Percentiles rank a stretch among this genome's conserved stretches.
Conservation (phyloP, 1,284 basidiomycete species). For the Microbotryomycetes sp. region DNA sequence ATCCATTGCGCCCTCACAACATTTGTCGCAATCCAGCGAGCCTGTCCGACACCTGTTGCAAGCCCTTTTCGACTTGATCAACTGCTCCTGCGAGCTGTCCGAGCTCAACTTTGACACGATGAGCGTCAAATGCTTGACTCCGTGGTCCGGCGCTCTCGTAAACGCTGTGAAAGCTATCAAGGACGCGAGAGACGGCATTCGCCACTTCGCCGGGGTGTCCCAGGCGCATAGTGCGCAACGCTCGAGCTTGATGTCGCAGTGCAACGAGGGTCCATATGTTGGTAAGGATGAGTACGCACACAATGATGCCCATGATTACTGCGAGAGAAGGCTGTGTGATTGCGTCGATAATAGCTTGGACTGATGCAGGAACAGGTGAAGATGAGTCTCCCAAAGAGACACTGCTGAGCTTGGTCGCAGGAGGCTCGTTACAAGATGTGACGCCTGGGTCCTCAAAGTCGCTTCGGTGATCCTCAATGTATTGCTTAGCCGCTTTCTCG, state of each 20-base stretch:
- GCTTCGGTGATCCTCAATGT: conserved; percentile 75
- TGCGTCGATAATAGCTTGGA: background rate
- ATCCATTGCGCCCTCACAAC: too few species aligned
- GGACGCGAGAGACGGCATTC: conserved; percentile 17
- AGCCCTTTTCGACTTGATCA: too few species aligned
- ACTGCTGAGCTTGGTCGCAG: too few species aligned
- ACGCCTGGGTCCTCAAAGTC: conserved; percentile 50
- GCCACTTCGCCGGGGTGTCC: conserved; percentile 20
- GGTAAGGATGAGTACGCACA: conserved; percentile 14
- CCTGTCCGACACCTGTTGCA: too few species aligned
- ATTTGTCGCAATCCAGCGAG: too few species aligned
- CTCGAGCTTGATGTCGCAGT: conserved; percentile 10
- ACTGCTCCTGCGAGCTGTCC: too few species aligned
- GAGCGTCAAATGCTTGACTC: too few species aligned
- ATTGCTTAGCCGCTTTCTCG: conserved; percentile 70
- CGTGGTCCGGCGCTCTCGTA: too few species aligned
- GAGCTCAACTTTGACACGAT: too few species aligned
- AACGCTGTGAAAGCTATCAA: conserved; percentile 13
- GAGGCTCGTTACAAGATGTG: too few species aligned
- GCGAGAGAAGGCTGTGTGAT: background rate
- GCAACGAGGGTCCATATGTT: conserved; percentile 21
- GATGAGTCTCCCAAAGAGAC: background rate
- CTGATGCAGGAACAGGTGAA: background rate
- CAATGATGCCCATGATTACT: background rate
- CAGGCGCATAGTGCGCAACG: conserved; percentile 1